Base-by-base conservation (phyloP, 2,329 filamentous ascomycete genomes). In the Sporothrix brunneoviolacea region DNA sequence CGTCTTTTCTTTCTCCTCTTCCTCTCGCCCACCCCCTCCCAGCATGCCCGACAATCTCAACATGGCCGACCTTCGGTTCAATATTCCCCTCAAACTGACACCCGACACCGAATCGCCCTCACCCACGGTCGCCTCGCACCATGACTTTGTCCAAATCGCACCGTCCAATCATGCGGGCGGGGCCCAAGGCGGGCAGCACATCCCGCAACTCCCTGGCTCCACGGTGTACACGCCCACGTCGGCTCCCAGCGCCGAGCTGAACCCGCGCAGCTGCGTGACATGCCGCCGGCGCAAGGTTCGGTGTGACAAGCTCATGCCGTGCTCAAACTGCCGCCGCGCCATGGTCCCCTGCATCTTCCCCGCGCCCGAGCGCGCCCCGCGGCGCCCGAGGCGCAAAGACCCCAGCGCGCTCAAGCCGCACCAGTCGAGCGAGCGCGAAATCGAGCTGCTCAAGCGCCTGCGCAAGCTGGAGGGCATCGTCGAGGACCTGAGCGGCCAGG, bases 401-500 rank as follows among this genome's bases (percentile, higher is more conserved):
- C 79, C 80, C 6, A 84, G 84, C 60, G 80, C 79, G 47, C 4
- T 35, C 27, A 48, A 49, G 18, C 77, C 78, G 59, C 77, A 77
- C 59, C 76, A 72, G 48, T 76, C 78, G 50, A 82, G 74, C 60
- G 78, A 82, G 61, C 72, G 80, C 40, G 81, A 84, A 64, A 69
- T 77, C 37, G 86, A 90, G 68, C 69, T 91, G 53, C 72, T 90
- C 65, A 86, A 88, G 65, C 73, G 86, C 12, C 63, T 91, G 62
- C 73, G 81, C 54, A 84, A 86, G 64, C 68, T 91, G 22, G 86
- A 91, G 64, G 84, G 84, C 39, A 87, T 91, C 24, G 86, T 91
- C 15, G 79, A 84, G 63, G 80, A 84, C 56, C 64, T 84, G 45
- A 84, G 80, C 62, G 77, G 80, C 7, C 81, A 84, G 65, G 76